These are phyloP conservation scores for Daldinia eschscholtzii DNA, from an alignment of 2,329 filamentous ascomycete genomes.

Conservation along the genomic window DNA sequence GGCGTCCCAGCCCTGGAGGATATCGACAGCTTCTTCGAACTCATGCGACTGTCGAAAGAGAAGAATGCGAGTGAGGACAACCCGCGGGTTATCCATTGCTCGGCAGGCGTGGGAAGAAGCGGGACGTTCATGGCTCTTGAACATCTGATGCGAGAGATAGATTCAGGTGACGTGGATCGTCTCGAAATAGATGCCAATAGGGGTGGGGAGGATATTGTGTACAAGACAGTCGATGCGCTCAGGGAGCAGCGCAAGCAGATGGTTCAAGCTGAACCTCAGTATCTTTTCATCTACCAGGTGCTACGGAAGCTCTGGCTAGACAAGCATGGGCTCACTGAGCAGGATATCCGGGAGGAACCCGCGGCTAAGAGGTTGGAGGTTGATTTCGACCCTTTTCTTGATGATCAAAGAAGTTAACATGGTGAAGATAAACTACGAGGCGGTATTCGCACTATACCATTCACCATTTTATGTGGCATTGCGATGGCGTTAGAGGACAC, in stretches of 20 bases:
- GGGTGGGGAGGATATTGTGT: constrained; percentile 73
- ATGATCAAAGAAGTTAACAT: constrained; percentile 46
- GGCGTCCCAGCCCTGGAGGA: constrained; percentile 80
- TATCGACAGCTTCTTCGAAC: constrained; percentile 74
- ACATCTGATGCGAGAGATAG: constrained; percentile 85
- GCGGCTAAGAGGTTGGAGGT: constrained; percentile 67
- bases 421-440: constrained; percentile 24
- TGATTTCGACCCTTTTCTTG: constrained; percentile 57
- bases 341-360: constrained; percentile 54
- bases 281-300: constrained; percentile 89
- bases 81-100: constrained; percentile 87
- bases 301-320: constrained; percentile 80
- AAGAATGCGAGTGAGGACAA: constrained; percentile 69
- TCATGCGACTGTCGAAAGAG: constrained; percentile 75
- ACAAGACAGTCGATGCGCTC: constrained; percentile 81
- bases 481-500: constrained; percentile 28
- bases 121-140: constrained; percentile 98
- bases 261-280: constrained; percentile 92
- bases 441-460: constrained; percentile 11
- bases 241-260: constrained; percentile 92
- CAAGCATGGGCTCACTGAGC: constrained; percentile 63
- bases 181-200: constrained; percentile 51
- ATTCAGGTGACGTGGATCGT: constrained; percentile 75
- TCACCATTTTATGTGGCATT: constrained; percentile 30
- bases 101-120: constrained; percentile 91